phyloP scores from a whole-genome alignment of 83 land plant species.

The Isoetes engelmannii region DNA sequence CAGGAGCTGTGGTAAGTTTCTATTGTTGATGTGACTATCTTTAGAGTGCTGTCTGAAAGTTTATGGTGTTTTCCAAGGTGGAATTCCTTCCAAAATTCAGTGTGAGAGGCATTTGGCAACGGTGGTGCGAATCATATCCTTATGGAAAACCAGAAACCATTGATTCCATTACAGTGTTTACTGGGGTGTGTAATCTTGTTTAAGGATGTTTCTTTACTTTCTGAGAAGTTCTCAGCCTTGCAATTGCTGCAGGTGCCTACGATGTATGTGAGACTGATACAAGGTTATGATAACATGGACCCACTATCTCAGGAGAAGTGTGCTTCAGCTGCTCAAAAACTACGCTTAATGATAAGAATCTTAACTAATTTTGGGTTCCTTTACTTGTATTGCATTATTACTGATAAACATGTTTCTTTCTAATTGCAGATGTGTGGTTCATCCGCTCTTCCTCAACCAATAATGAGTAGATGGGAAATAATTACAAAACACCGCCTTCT shows the following conservation, averaged over 20 bases:
- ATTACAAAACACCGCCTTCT: conserved; percentile 86
- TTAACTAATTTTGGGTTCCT: not conserved
- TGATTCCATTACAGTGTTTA: conserved; percentile 77
- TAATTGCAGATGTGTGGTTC: conserved; percentile 96
- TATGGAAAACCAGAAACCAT: conserved; percentile 37
- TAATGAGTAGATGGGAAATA: conserved; percentile 82
- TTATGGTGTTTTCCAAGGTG: conserved; percentile 47
- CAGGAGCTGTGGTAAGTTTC: conserved; percentile 64
- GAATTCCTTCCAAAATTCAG: conserved; percentile 95
- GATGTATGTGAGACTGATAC: conserved; percentile 79
- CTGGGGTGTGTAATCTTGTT: conserved; percentile 50
- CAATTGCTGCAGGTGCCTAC: conserved; percentile 72
- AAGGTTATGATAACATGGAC: conserved; percentile 87
- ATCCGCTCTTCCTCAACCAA: conserved; percentile 91
- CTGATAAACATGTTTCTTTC: not conserved
- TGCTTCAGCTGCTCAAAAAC: conserved; percentile 62
- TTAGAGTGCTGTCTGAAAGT: not conserved
- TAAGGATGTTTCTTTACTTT: conserved; percentile 2
- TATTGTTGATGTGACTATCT: not conserved
- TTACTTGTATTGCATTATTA: too few species aligned
- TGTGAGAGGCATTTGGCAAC: conserved; percentile 88
- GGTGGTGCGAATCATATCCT: conserved; percentile 86
- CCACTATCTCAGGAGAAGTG: conserved; percentile 46
- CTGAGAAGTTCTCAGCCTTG: not conserved
- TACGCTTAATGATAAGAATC: conserved; percentile 84